These are phyloP conservation scores for Fusarium musae DNA, from an alignment of 2,329 filamentous ascomycete species.

Conservation along the genomic window DNA sequence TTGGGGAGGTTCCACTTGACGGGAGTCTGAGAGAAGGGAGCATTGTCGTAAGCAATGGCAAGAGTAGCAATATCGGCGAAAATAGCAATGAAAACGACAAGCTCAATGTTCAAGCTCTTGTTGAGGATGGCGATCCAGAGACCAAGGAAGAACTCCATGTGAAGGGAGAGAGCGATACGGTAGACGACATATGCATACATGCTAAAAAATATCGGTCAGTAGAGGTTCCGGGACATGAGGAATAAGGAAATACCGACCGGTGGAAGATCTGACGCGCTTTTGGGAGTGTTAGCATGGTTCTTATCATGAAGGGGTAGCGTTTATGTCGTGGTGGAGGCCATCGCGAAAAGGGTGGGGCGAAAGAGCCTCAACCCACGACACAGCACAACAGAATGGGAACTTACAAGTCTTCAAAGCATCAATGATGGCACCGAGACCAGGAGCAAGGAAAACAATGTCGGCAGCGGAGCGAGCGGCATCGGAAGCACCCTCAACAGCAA, in stretches of 20 bases:
- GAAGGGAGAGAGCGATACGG: constrained; percentile 90
- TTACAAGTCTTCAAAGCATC: constrained; percentile 94
- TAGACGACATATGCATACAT: constrained; percentile 97
- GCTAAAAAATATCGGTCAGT: too few relatives aligned
- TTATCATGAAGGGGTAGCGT: too few relatives aligned
- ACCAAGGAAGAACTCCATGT: constrained; percentile 91
- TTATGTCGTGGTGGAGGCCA: too few relatives aligned
- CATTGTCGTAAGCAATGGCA: constrained; percentile 93
- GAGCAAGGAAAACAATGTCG: constrained; percentile 93
- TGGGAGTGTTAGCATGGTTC: too few relatives aligned
- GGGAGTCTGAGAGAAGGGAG: constrained; percentile 83
- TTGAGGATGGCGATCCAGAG: constrained; percentile 93
- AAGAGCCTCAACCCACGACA: too few relatives aligned
- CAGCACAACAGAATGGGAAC: too few relatives aligned
- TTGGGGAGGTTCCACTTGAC: constrained; percentile 97
- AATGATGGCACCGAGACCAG: constrained; percentile 91
- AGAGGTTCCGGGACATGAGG: too few relatives aligned
- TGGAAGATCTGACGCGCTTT: too few relatives aligned
- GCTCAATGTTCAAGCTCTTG: constrained; percentile 82
- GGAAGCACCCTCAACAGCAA: constrained; percentile 91
- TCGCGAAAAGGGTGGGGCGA: too few relatives aligned
- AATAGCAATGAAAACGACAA: constrained; percentile 93
- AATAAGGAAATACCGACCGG: too few relatives aligned
- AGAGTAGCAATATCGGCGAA: constrained; percentile 93
- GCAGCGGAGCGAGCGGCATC: constrained; percentile 91